These are phyloP conservation scores for Penicillium desertorum DNA, from an alignment of 495 filamentous ascomycete genomes.

Conservation along the genomic window DNA sequence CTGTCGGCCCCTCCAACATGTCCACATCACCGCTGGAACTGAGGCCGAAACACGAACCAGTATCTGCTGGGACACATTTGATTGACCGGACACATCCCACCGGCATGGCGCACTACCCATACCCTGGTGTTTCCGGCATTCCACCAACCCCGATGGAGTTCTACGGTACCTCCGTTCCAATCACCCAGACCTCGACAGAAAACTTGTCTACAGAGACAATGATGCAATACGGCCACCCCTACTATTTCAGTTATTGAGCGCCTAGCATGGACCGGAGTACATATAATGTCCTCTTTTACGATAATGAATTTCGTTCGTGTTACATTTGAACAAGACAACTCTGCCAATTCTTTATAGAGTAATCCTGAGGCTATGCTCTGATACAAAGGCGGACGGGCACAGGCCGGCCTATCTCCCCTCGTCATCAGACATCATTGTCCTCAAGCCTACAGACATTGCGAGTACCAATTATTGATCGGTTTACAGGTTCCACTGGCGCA, in stretches of 20 bases:
- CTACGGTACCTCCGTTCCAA: conserved; percentile 18
- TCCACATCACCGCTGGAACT: conserved; percentile 18
- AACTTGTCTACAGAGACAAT: conserved; percentile 15
- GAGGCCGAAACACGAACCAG: conserved; percentile 27
- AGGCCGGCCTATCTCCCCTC: too few species aligned
- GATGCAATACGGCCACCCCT: conserved; percentile 29
- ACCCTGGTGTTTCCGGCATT: conserved; percentile 17
- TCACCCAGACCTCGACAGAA: neutral
- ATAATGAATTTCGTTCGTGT: conserved; percentile 24
- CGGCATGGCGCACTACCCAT: conserved; percentile 19
- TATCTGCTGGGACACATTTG: conserved; percentile 15
- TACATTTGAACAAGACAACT: neutral
- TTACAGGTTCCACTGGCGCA: conserved; percentile 49
- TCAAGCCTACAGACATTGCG: conserved; percentile 43
- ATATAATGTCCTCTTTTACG: conserved; percentile 1
- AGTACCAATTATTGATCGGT: conserved; percentile 48
- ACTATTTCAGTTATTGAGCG: conserved; percentile 33
- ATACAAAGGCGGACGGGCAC: neutral
- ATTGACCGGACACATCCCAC: conserved; percentile 21
- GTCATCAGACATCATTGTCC: neutral
- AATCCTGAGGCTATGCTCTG: too few species aligned
- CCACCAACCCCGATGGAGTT: conserved; percentile 24
- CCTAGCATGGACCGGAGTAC: neutral
- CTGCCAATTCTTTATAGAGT: too few species aligned
- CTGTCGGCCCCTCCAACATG: neutral